Percentiles rank a stretch among this genome's conserved stretches.
Evolutionary conservation across 2,329 filamentous ascomycete genomes (phyloP).

Genomic region (Eutypella sp.): DNA sequence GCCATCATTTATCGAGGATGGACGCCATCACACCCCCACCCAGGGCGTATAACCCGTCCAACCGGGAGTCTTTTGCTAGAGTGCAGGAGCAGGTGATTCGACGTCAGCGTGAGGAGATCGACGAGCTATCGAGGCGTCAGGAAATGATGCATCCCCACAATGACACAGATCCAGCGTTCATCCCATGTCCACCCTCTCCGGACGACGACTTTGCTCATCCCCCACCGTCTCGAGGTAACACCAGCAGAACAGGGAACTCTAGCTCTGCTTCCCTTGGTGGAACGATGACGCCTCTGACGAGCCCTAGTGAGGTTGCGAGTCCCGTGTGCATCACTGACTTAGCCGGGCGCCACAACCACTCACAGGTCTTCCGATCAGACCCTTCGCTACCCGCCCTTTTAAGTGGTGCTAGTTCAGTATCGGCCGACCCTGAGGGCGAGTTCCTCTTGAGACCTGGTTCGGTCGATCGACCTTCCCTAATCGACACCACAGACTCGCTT

Average conservation of each 20-base stretch:
- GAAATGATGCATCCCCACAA: constrained; percentile 14
- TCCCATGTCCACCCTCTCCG: constrained; percentile 42
- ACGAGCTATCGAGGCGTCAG: constrained; percentile 26
- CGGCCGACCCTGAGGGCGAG: constrained; percentile 57
- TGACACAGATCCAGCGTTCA: constrained; percentile 22
- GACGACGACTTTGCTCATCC: constrained; percentile 33
- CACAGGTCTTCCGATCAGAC: constrained; percentile 55
- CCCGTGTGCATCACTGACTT: constrained; percentile 37
- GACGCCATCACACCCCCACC: constrained; percentile 32
- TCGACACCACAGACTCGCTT: constrained; percentile 50
- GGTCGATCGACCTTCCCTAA: constrained; percentile 38
- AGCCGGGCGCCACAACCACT: constrained; percentile 34
- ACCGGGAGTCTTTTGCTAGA: constrained; percentile 34
- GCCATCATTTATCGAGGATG: constrained; percentile 38
- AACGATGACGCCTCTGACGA: constrained; percentile 48
- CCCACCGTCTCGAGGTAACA: constrained; percentile 34
- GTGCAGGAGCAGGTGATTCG: constrained; percentile 29
- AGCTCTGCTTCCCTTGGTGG: constrained; percentile 47
- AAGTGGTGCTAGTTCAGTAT: constrained; percentile 60
- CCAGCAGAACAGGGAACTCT: constrained; percentile 44
- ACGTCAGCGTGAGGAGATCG: constrained; percentile 28
- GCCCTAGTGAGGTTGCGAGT: constrained; percentile 48
- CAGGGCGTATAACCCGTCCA: constrained; percentile 32
- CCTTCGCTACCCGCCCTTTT: constrained; percentile 59
- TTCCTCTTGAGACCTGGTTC: constrained; percentile 47